Conservation (phyloP, 176 grass and related monocot genomes). For the Triticum monococcum region DNA sequence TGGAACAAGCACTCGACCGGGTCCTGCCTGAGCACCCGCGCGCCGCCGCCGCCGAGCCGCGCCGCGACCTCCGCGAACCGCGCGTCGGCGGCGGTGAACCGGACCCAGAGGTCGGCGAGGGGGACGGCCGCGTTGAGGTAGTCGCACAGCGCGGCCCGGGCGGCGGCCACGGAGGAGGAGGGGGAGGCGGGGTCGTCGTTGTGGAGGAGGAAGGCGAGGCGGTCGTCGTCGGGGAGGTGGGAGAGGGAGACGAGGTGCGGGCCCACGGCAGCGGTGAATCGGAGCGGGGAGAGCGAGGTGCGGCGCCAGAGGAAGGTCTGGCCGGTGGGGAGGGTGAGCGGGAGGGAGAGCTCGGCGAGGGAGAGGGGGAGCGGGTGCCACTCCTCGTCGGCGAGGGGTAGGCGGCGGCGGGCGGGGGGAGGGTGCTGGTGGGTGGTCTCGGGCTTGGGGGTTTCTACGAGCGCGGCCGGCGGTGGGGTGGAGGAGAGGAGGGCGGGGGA, state of each 20-base stretch:
- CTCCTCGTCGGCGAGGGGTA: conserved; percentile 28
- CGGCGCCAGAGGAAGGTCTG: conserved; percentile 91
- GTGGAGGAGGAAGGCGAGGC: conserved; percentile 68
- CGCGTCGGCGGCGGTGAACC: conserved; percentile 55
- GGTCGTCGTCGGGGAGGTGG: conserved; percentile 46
- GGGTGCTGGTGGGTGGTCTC: background rate
- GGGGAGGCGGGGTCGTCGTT: background rate
- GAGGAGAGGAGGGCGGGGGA: conserved; percentile 2
- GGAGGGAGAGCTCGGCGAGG: conserved; percentile 63
- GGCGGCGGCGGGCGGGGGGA: conserved; percentile 45
- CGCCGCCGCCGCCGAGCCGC: conserved; percentile 55
- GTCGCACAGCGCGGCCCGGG: conserved; percentile 52
- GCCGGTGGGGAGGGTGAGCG: conserved; percentile 69
- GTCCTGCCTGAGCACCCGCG: conserved; percentile 78
- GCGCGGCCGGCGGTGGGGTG: background rate
- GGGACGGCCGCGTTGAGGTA: conserved; percentile 74
- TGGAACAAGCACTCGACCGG: conserved; percentile 90
- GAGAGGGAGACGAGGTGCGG: conserved; percentile 78
- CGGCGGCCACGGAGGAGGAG: conserved; percentile 14
- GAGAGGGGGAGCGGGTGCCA: conserved; percentile 71
- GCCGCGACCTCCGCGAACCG: conserved; percentile 66
- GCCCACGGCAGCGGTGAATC: conserved; percentile 78
- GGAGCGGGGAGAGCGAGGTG: conserved; percentile 48
- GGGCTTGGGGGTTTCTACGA: conserved; percentile 25
- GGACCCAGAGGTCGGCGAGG: conserved; percentile 74